Conservation (phyloP, 208 protist genomes). For the Sergeia podlipaevii region DNA sequence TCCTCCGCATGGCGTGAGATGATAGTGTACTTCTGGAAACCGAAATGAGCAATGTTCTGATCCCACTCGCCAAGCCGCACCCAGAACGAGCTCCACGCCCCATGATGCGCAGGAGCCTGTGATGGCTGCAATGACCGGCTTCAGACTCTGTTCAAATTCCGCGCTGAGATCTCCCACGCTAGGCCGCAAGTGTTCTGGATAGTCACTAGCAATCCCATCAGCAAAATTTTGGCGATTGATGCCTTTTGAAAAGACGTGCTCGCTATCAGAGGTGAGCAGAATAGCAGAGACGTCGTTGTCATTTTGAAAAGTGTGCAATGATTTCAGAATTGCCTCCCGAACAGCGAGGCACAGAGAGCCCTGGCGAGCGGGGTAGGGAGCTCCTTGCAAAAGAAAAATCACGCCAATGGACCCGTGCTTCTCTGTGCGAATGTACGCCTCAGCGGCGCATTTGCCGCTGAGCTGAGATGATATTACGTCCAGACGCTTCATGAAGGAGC, state of each 20-base stretch:
- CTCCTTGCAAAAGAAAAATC: constrained; percentile 38
- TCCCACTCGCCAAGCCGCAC: constrained; percentile 63
- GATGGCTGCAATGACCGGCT: constrained; percentile 71
- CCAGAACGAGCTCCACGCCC: constrained; percentile 72
- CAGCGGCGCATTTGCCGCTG: constrained; percentile 24
- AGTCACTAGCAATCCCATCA: constrained; percentile 21
- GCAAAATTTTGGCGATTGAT: constrained; percentile 52
- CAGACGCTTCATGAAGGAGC: constrained; percentile 32
- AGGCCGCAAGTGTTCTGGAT: constrained; percentile 32
- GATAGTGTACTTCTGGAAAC: constrained; percentile 61
- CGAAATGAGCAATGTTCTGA: constrained; percentile 26
- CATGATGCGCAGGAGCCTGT: constrained; percentile 66
- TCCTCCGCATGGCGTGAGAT: constrained; percentile 76
- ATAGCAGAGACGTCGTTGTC: constrained; percentile 29
- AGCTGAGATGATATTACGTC: constrained; percentile 30
- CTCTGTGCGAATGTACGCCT: constrained; percentile 55
- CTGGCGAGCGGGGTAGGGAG: constrained; percentile 19
- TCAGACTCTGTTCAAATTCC: constrained; percentile 41
- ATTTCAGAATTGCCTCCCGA: constrained; percentile 39
- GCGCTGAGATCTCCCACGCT: constrained; percentile 41
- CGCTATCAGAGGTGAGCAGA: constrained; percentile 37
- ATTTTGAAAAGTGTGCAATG: constrained; percentile 27
- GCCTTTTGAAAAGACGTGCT: constrained; percentile 64
- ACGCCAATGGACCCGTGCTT: constrained; percentile 28
- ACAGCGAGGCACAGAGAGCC: constrained; percentile 36